A percentile compares a stretch with the other conserved stretches of the same genome.
Evolutionary conservation across 257 asterid species (phyloP).

Genomic region (Paulownia fortunei): DNA sequence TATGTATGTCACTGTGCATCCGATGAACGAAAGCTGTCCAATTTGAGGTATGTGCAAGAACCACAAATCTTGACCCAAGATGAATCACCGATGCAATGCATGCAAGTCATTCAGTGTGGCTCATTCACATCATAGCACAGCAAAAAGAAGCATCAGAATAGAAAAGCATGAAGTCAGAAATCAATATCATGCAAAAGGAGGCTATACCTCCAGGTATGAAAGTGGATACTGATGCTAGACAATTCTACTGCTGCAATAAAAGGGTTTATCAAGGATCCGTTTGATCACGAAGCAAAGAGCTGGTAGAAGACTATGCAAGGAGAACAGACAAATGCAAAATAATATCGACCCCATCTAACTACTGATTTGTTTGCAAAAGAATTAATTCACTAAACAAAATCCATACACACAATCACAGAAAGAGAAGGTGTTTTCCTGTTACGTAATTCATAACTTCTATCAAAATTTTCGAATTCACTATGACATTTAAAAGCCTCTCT

Average conservation of each 20-base stretch:
- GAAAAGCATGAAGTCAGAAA: not conserved
- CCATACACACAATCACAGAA: not conserved
- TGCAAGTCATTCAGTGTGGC: not conserved
- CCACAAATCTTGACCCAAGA: not conserved
- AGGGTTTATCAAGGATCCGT: not conserved
- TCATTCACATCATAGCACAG: not conserved
- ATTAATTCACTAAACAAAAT: not conserved
- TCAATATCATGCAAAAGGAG: not conserved
- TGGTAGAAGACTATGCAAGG: not conserved
- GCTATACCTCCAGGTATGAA: not conserved
- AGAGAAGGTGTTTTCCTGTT: slow-evolving; percentile 11
- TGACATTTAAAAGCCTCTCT: slow-evolving; percentile 40
- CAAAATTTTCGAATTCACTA: slow-evolving; percentile 28
- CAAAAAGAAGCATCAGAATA: not conserved
- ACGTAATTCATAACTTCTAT: slow-evolving; percentile 3
- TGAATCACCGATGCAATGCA: not conserved
- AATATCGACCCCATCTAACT: too few relatives aligned
- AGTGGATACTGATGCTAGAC: not conserved
- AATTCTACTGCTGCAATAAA: not conserved
- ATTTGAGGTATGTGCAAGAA: not conserved
- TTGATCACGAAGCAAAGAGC: not conserved
- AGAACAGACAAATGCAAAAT: not conserved
- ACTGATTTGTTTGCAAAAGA: not conserved
- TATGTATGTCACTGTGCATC: not conserved
- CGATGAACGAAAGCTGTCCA: not conserved